Conservation (phyloP, 202 grass and related monocot species). For the Carex arenaria region DNA sequence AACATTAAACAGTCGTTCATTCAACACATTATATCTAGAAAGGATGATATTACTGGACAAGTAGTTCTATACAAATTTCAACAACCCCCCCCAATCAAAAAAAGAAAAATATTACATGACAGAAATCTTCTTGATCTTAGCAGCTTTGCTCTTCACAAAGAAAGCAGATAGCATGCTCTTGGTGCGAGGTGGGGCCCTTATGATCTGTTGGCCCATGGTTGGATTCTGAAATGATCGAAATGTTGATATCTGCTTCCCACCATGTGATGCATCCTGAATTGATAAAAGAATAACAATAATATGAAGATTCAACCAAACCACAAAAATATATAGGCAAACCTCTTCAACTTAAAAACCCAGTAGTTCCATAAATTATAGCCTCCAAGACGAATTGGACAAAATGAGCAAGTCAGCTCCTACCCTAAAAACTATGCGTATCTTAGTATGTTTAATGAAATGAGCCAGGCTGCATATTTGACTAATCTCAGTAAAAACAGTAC, state of each 20-base stretch:
- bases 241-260: constrained; percentile 37
- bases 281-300: constrained; percentile 8
- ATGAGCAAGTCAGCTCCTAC: not conserved
- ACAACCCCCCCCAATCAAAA: not conserved
- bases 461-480: not conserved
- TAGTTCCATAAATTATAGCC: not conserved
- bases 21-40: not conserved
- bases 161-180: constrained; percentile 78
- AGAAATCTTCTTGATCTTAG: constrained; percentile 62
- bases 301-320: not conserved
- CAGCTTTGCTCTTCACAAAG: constrained; percentile 67
- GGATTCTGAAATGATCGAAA: constrained; percentile 70
- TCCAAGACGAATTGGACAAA: not conserved
- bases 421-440: not conserved
- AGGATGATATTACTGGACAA: not conserved
- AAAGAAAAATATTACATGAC: constrained; percentile 27
- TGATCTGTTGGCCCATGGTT: constrained; percentile 48
- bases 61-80: constrained; percentile 20
- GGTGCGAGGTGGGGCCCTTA: constrained; percentile 58
- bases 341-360: not conserved
- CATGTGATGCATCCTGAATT: constrained; percentile 43
- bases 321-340: not conserved
- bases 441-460: not conserved
- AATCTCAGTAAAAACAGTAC: not conserved
- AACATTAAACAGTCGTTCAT: constrained; percentile 4